Evolutionary conservation across 2,329 filamentous ascomycete genomes (phyloP).

Genomic region (Phyllosticta capitalensis): DNA sequence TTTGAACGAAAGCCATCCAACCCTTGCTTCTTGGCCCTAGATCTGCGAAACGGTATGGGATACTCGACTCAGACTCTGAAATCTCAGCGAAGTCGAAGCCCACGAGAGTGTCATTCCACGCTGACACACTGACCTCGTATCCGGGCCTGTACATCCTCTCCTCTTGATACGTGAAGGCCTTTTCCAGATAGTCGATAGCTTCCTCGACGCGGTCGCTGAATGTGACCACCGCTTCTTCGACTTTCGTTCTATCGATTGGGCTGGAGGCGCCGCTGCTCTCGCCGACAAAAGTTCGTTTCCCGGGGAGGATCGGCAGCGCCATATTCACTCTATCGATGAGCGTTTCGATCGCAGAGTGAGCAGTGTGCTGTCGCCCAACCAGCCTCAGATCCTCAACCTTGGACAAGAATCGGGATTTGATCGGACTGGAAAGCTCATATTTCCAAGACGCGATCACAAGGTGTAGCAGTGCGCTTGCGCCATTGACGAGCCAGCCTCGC

Average conservation of each 20-base stretch:
- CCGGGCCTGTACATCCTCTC: background rate
- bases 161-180: background rate
- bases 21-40: background rate
- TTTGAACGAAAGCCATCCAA: background rate
- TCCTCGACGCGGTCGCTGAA: background rate
- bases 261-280: no score
- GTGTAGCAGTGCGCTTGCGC: conserved; percentile 29
- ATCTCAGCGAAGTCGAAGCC: background rate
- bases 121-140: background rate
- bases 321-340: background rate
- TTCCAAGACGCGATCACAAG: conserved; percentile 14
- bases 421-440: background rate
- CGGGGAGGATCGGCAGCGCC: background rate
- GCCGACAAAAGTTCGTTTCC: no score
- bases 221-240: background rate
- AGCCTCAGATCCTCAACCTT: no score
- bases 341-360: background rate
- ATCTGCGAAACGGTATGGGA: background rate
- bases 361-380: no score
- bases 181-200: background rate
- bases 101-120: background rate
- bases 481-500: conserved; percentile 29
- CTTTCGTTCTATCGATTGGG: background rate
- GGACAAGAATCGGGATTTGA: background rate
- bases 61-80: no score